phyloP scores from a whole-genome alignment of 345 rosid genomes.

The Camelina sativa region DNA sequence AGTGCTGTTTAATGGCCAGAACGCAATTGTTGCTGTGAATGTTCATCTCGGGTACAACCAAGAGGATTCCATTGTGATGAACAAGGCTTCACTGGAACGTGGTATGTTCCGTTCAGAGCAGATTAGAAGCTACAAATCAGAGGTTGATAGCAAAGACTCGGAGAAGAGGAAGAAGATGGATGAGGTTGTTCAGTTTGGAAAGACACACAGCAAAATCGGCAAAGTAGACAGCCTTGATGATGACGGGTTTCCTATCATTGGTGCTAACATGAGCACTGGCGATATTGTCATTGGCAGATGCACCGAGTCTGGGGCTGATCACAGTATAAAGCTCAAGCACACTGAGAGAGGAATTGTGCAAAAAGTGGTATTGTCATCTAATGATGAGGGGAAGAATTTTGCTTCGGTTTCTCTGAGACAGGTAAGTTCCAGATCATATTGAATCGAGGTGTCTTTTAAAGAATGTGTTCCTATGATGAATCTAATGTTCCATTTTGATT shows the following conservation, averaged over 20 bases:
- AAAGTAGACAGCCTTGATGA: slow-evolving; percentile 92
- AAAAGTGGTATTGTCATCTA: slow-evolving; percentile 85
- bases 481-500: slow-evolving; percentile 14
- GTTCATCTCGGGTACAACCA: slow-evolving; percentile 94
- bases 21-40: slow-evolving; percentile 93
- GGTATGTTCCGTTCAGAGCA: slow-evolving; percentile 95
- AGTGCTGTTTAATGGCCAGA: slow-evolving; percentile 83
- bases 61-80: slow-evolving; percentile 94
- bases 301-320: slow-evolving; percentile 82
- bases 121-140: slow-evolving; percentile 87
- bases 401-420: slow-evolving; percentile 88
- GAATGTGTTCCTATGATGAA: neutral
- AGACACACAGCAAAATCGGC: slow-evolving; percentile 69
- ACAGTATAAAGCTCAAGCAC: slow-evolving; percentile 85
- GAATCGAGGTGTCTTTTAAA: slow-evolving; percentile 23
- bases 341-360: slow-evolving; percentile 92
- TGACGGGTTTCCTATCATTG: slow-evolving; percentile 86
- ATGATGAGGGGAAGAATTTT: slow-evolving; percentile 90
- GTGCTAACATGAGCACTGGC: slow-evolving; percentile 81
- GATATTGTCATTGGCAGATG: slow-evolving; percentile 87
- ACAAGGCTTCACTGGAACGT: slow-evolving; percentile 83
- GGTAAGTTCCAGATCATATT: slow-evolving; percentile 50
- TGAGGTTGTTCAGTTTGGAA: slow-evolving; percentile 68
- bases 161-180: slow-evolving; percentile 68
- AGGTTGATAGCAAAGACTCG: slow-evolving; percentile 75